Evolutionary conservation across 768 basidiomycete genomes (phyloP), one percentile per base, ranked within the genome.

Genomic region (Boletales sp.): DNA sequence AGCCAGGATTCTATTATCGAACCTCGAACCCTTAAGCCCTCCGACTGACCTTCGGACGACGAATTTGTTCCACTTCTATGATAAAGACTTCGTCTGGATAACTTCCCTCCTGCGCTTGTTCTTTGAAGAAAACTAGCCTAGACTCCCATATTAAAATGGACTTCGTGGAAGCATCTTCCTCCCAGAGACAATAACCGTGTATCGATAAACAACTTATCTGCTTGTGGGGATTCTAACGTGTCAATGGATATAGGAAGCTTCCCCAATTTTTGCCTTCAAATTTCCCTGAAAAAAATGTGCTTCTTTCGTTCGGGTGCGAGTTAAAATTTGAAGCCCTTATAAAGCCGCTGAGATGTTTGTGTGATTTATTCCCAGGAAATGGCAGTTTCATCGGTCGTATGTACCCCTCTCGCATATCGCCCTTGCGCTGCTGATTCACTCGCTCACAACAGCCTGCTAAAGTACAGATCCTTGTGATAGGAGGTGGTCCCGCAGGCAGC

Each of bases 401-500:
- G 46, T 34, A 34, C 18, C 17, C 13, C 19, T 48, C 39, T 11
- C 8, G 18, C 28, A 4, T 32, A 25, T 25, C 7, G 3, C 15
- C 12, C 41, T 33, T 12, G 15, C 17, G 18, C 8, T 6, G 11
- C 32, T 7, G 15, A 19, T 32, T 41, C 9, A 33, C 32, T n/a
- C 15, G 2, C 5, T 13, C 31, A 14, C 25, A 13, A 8, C 19
- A 48, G 46, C 39, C 39, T 13, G 14, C 38, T 21, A 48, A 48
- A 32, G 38, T 25, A 2, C 50, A 53, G 15, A 46, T 58, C 4
- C 55, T 58, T 5, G 46, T 58, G 1, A 44, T 58, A 1, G 57
- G 57, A 15, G 49, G 57, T 8, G 57, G 57, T 9, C 51, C 55
- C 2, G 46, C 55, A 1, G 51, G 57, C 4, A 57, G 57, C 30